phyloP scores from a whole-genome alignment of 371 early-diverging fungal species.

The Mucor circinelloides region DNA sequence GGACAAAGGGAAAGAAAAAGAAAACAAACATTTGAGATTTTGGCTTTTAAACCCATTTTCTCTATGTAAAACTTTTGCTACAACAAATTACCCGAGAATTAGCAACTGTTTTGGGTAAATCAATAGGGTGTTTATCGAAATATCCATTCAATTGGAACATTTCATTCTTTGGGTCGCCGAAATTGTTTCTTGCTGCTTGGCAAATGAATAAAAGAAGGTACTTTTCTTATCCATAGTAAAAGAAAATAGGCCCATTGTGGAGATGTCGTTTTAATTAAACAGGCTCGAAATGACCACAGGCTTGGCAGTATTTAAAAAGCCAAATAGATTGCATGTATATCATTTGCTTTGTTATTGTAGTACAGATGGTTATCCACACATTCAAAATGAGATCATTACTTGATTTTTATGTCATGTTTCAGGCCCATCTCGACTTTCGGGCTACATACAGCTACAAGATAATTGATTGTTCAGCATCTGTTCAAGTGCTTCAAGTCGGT shows the following conservation, averaged over 20 bases:
- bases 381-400: constrained; percentile 6
- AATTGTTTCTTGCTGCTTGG: not conserved
- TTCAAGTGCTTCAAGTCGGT: not conserved
- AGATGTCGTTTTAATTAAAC: not conserved
- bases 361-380: not conserved
- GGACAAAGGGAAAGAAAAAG: constrained; percentile 1
- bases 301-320: not conserved
- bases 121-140: not conserved
- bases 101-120: not conserved
- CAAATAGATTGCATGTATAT: not conserved
- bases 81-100: constrained; percentile 12
- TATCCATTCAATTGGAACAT: constrained; percentile 2
- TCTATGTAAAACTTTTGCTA: not conserved
- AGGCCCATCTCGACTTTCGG: not conserved
- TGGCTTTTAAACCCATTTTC: not conserved
- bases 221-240: not conserved
- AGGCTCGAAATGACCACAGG: not conserved
- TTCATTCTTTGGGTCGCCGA: not conserved
- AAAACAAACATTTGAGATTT: not conserved
- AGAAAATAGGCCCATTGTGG: not conserved
- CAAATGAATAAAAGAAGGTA: not conserved
- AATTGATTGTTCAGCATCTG: not conserved
- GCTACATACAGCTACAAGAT: not conserved
- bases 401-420: constrained; percentile 11
- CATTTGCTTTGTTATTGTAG: not conserved